A percentile compares a stretch with the other conserved stretches of the same genome.
Evolutionary conservation across 2,329 filamentous ascomycete genomes (phyloP).

Genomic region (Seiridium cupressi): DNA sequence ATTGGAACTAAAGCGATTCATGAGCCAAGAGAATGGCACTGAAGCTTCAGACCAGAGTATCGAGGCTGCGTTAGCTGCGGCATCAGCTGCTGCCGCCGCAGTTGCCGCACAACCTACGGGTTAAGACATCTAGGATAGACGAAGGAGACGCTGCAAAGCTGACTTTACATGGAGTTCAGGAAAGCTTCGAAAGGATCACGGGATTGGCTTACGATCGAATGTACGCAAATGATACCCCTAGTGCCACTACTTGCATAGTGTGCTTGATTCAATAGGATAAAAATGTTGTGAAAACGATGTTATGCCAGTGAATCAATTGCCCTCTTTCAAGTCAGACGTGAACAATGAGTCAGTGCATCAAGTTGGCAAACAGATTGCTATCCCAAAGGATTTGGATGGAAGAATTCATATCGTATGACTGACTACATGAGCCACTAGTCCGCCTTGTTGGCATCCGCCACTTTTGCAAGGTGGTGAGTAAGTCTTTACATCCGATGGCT

Average conservation of each 20-base stretch:
- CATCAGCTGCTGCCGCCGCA: not conserved
- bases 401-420: too few relatives aligned
- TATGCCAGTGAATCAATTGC: not conserved
- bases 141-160: not conserved
- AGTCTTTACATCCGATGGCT: not conserved
- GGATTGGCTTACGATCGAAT: not conserved
- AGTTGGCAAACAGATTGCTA: too few relatives aligned
- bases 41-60: not conserved
- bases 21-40: not conserved
- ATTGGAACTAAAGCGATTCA: not conserved
- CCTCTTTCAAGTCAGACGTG: not conserved
- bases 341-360: not conserved
- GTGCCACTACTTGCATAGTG: not conserved
- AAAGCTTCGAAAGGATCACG: not conserved
- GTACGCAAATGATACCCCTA: constrained; percentile 2
- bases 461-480: too few relatives aligned
- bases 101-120: not conserved
- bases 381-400: too few relatives aligned
- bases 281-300: not conserved
- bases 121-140: not conserved
- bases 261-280: not conserved
- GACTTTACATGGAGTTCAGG: not conserved
- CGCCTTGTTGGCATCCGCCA: too few relatives aligned
- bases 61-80: not conserved
- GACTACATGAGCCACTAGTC: too few relatives aligned